These are phyloP conservation scores for Bacidia rubella DNA, from an alignment of 495 filamentous ascomycete genomes.

Conservation along the genomic window DNA sequence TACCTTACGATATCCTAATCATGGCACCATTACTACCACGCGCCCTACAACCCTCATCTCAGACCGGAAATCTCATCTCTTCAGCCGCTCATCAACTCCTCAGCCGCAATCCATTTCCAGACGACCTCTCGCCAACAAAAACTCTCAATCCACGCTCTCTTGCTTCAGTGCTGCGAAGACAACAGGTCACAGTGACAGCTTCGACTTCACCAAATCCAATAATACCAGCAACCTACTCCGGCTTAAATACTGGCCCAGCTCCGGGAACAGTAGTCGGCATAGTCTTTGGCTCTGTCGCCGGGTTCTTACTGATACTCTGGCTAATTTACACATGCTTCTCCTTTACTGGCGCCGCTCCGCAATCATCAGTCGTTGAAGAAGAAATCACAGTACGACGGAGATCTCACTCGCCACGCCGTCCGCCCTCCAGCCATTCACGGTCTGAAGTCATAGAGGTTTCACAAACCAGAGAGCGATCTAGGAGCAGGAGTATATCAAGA, in stretches of 20 bases:
- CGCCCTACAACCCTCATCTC: conserved; percentile 8
- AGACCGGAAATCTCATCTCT: conserved; percentile 13
- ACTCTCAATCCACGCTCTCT: conserved; percentile 8
- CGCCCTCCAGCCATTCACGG: conserved; percentile 7
- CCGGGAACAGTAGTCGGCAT: conserved; percentile 74
- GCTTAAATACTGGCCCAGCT: conserved; percentile 40
- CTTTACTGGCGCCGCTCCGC: conserved; percentile 25
- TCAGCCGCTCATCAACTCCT: conserved; percentile 4
- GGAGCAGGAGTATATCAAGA: conserved; percentile 16
- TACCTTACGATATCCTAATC: background rate
- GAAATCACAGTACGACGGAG: conserved; percentile 18
- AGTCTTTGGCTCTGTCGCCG: conserved; percentile 68
- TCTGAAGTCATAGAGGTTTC: conserved; percentile 4
- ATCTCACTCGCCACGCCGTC: conserved; percentile 16
- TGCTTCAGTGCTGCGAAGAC: conserved; percentile 17
- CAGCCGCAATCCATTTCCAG: conserved; percentile 4
- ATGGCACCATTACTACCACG: background rate
- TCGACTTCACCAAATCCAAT: conserved; percentile 17
- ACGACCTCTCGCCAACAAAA: conserved; percentile 3
- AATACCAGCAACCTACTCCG: conserved; percentile 59
- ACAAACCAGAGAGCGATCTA: conserved; percentile 9
- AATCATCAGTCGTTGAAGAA: conserved; percentile 20
- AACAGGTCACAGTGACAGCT: conserved; percentile 5
- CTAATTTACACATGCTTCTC: conserved; percentile 56
- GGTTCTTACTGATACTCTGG: conserved; percentile 65